These are phyloP conservation scores for Tilletia walkeri DNA, from an alignment of 1,284 basidiomycete species.

Conservation along the genomic window DNA sequence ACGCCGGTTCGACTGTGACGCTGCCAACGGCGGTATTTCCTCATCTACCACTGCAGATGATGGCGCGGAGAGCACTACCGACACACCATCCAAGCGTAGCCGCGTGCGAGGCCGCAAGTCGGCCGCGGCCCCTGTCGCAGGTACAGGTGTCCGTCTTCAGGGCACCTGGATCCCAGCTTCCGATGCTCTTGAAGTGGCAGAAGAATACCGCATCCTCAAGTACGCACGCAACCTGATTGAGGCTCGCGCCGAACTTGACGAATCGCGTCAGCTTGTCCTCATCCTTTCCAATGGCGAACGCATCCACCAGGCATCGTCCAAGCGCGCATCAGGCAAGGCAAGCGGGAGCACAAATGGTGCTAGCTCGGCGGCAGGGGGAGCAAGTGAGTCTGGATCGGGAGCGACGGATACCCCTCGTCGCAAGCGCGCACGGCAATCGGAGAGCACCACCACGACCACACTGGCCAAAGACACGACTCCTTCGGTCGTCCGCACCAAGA, in stretches of 20 bases:
- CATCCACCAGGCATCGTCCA: slow-evolving; percentile 28
- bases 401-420: slow-evolving; percentile 8
- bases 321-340: background rate
- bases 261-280: slow-evolving; percentile 29
- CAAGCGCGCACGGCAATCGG: slow-evolving; percentile 25
- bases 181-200: slow-evolving; percentile 69
- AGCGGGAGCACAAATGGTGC: background rate
- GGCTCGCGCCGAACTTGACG: slow-evolving; percentile 73
- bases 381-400: background rate
- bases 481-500: slow-evolving; percentile 19
- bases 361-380: background rate
- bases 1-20: slow-evolving; percentile 71
- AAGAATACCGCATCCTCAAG: slow-evolving; percentile 64
- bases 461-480: slow-evolving; percentile 16
- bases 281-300: slow-evolving; percentile 36
- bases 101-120: slow-evolving; percentile 28
- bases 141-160: slow-evolving; percentile 65
- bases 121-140: slow-evolving; percentile 29
- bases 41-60: background rate
- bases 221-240: slow-evolving; percentile 69
- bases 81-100: slow-evolving; percentile 36
- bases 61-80: slow-evolving; percentile 61
- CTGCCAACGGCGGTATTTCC: slow-evolving; percentile 72
- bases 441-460: slow-evolving; percentile 18
- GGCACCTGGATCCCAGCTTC: slow-evolving; percentile 81